Conservation (phyloP, 306 rosid species). For the Notholithocarpus densiflorus region DNA sequence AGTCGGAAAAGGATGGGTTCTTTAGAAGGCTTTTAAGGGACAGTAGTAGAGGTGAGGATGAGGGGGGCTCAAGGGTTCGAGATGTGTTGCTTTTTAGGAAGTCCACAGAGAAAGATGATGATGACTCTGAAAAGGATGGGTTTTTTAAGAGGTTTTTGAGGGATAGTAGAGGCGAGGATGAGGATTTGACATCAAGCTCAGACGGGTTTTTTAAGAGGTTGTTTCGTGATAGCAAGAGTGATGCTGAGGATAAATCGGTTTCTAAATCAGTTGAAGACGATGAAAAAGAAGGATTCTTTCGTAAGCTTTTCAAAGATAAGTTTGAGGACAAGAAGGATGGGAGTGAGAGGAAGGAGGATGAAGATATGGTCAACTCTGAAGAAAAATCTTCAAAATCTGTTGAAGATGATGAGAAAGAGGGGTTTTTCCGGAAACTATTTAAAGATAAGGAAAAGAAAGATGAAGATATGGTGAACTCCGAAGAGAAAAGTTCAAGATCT, state of each 20-base stretch:
- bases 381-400: constrained; percentile 54
- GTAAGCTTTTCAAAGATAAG: constrained; percentile 74
- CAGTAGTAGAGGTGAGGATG: constrained; percentile 68
- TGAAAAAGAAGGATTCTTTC: constrained; percentile 81
- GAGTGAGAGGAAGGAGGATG: constrained; percentile 43
- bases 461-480: constrained; percentile 42
- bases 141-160: constrained; percentile 75
- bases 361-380: constrained; percentile 41
- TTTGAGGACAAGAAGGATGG: constrained; percentile 74
- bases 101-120: constrained; percentile 71
- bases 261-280: constrained; percentile 53
- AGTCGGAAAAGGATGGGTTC: constrained; percentile 81
- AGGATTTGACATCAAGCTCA: constrained; percentile 68
- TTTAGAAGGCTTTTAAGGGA: constrained; percentile 87
- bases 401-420: constrained; percentile 88
- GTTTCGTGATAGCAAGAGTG: constrained; percentile 88
- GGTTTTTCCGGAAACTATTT: constrained; percentile 69
- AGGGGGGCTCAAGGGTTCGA: constrained; percentile 62
- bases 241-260: constrained; percentile 52
- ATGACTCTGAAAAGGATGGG: constrained; percentile 78
- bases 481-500: constrained; percentile 56
- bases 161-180: constrained; percentile 81
- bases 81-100: constrained; percentile 69
- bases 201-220: constrained; percentile 85
- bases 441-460: constrained; percentile 81